Evolutionary conservation across 164 flowering plant genomes (phyloP).

Genomic region (Aristolochia fimbriata): DNA sequence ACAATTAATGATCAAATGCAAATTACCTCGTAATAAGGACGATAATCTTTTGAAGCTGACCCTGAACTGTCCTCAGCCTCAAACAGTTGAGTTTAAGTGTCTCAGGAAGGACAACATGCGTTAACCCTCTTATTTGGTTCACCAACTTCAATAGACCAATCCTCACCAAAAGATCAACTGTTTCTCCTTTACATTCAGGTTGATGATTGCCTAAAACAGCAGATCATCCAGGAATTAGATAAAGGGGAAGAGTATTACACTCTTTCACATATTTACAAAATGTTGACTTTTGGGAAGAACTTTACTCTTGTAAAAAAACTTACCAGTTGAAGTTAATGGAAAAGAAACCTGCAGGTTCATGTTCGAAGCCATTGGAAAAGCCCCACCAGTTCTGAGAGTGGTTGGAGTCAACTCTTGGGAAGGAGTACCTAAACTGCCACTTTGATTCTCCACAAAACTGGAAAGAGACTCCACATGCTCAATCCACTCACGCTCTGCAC

Average conservation of each 20-base stretch:
- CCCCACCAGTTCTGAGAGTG: constrained; percentile 69
- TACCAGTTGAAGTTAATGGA: neutral
- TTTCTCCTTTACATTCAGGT: constrained; percentile 76
- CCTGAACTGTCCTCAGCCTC: constrained; percentile 68
- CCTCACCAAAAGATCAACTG: constrained; percentile 62
- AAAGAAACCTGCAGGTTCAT: neutral
- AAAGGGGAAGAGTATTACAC: neutral
- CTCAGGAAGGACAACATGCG: constrained; percentile 65
- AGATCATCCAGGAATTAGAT: neutral
- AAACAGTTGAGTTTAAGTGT: constrained; percentile 62
- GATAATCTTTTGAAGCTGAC: constrained; percentile 72
- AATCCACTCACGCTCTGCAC: constrained; percentile 58
- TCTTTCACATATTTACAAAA: neutral
- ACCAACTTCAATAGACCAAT: constrained; percentile 73
- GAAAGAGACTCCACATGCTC: constrained; percentile 41
- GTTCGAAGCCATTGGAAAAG: constrained; percentile 17
- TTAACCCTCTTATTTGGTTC: constrained; percentile 50
- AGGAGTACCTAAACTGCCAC: constrained; percentile 9
- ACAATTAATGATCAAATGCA: no score
- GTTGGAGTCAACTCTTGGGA: constrained; percentile 36
- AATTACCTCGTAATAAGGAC: constrained; percentile 69
- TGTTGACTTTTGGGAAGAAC: neutral
- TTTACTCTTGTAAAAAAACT: neutral
- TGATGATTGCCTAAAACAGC: constrained; percentile 9
- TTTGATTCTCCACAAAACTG: constrained; percentile 11